Conservation (phyloP, 768 basidiomycete genomes). For the Melanogaster broomeanus region DNA sequence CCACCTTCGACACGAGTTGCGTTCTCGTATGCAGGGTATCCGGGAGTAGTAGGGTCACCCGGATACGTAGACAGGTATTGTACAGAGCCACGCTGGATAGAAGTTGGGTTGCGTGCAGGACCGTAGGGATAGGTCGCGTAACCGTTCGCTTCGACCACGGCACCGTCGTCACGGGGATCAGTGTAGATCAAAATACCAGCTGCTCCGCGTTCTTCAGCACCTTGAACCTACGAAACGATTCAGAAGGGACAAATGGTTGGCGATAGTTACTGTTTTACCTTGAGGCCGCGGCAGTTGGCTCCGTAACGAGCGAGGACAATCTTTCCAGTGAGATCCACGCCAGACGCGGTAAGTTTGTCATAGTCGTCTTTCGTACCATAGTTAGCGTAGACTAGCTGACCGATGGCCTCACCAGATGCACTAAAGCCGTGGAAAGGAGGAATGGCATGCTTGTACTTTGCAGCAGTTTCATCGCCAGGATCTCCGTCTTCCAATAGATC, state of each 20-base stretch:
- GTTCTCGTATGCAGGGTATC: conserved; percentile 83
- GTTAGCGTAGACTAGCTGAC: conserved; percentile 74
- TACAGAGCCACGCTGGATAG: conserved; percentile 86
- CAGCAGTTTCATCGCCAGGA: conserved; percentile 70
- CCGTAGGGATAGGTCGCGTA: conserved; percentile 75
- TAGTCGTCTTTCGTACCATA: conserved; percentile 78
- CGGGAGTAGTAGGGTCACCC: conserved; percentile 86
- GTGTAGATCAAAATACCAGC: conserved; percentile 79
- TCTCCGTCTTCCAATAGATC: conserved; percentile 73
- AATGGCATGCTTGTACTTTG: conserved; percentile 63
- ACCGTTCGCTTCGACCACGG: conserved; percentile 73
- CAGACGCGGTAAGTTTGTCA: conserved; percentile 59
- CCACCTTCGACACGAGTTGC: conserved; percentile 59
- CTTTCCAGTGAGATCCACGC: conserved; percentile 73
- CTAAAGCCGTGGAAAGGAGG: conserved; percentile 89
- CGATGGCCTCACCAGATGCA: conserved; percentile 70
- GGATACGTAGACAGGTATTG: conserved; percentile 68
- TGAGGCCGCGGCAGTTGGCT: conserved; percentile 79
- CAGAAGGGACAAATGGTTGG: not conserved
- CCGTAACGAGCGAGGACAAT: conserved; percentile 83
- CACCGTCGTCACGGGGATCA: conserved; percentile 86
- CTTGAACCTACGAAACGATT: conserved; percentile 57
- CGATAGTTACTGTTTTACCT: conserved; percentile 44
- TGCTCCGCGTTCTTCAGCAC: conserved; percentile 83
- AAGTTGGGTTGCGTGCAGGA: conserved; percentile 82